A percentile compares a stretch with the other conserved stretches of the same genome.
Conservation (phyloP, 495 filamentous ascomycete genomes). For the Penicillium atrosanguineum region DNA sequence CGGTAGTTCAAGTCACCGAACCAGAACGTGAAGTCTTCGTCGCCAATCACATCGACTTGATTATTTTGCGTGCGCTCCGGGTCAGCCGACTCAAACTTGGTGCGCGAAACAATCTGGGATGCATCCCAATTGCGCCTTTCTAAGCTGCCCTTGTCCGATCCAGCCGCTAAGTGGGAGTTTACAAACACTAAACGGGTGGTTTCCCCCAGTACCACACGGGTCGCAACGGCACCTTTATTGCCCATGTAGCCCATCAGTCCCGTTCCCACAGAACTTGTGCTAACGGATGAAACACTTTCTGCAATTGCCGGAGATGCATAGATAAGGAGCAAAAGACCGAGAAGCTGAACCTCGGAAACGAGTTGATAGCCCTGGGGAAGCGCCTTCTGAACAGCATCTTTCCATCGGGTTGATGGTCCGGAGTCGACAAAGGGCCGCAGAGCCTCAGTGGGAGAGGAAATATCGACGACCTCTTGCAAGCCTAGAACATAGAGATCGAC, state of each 20-base stretch:
- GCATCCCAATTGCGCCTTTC: constrained; percentile 91
- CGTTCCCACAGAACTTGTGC: constrained; percentile 76
- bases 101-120: constrained; percentile 67
- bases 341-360: constrained; percentile 77
- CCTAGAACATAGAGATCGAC: constrained; percentile 88
- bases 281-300: constrained; percentile 70
- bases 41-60: constrained; percentile 68
- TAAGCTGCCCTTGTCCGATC: constrained; percentile 69
- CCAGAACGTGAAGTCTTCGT: constrained; percentile 93
- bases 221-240: constrained; percentile 88
- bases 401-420: constrained; percentile 70
- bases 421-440: constrained; percentile 72
- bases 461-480: constrained; percentile 87
- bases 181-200: constrained; percentile 85
- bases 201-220: constrained; percentile 83
- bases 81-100: constrained; percentile 70
- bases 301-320: constrained; percentile 76
- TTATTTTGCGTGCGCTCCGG: constrained; percentile 51
- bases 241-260: constrained; percentile 90
- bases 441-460: constrained; percentile 65
- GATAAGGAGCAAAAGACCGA: constrained; percentile 80
- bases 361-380: constrained; percentile 74
- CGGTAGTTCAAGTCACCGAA: constrained; percentile 97
- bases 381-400: constrained; percentile 63
- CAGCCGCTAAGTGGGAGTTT: constrained; percentile 87